These are phyloP conservation scores for Plasmodium gallinaceum DNA, from an alignment of 169 alveolate genomes.

Conservation along the genomic window DNA sequence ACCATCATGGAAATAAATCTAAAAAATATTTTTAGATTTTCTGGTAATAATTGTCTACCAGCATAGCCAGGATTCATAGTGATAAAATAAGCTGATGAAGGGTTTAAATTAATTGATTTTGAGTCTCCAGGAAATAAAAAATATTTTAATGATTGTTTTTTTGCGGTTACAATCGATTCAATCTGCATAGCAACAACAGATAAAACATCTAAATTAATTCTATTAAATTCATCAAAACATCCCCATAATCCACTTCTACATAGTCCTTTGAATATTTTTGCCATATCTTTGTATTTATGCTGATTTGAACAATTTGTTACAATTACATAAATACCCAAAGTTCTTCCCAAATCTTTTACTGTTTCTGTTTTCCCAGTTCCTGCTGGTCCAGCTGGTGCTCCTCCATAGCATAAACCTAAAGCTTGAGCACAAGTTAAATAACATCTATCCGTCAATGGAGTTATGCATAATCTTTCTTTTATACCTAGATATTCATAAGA, in stretches of 20 bases:
- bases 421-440: constrained; percentile 97
- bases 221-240: constrained; percentile 99
- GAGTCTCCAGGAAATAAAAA: constrained; percentile 87
- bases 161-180: constrained; percentile 93
- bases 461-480: constrained; percentile 96
- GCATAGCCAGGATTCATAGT: constrained; percentile 99
- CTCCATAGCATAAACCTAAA: constrained; percentile 96
- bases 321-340: constrained; percentile 96
- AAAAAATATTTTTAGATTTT: constrained; percentile 94
- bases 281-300: constrained; percentile 98
- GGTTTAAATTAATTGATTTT: constrained; percentile 93
- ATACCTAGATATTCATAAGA: constrained; percentile 98
- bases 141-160: constrained; percentile 85
- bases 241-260: constrained; percentile 99
- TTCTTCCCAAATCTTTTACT: constrained; percentile 97
- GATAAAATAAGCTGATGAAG: constrained; percentile 96
- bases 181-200: constrained; percentile 97
- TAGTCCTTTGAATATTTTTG: constrained; percentile 95
- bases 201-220: constrained; percentile 96
- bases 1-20: constrained; percentile 94
- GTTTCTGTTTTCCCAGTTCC: constrained; percentile 99
- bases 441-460: constrained; percentile 99
- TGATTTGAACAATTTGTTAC: constrained; percentile 99
- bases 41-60: constrained; percentile 98
- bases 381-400: constrained; percentile 99